phyloP scores from a whole-genome alignment of 495 filamentous ascomycete genomes.

The Tetracladium setigerum region DNA sequence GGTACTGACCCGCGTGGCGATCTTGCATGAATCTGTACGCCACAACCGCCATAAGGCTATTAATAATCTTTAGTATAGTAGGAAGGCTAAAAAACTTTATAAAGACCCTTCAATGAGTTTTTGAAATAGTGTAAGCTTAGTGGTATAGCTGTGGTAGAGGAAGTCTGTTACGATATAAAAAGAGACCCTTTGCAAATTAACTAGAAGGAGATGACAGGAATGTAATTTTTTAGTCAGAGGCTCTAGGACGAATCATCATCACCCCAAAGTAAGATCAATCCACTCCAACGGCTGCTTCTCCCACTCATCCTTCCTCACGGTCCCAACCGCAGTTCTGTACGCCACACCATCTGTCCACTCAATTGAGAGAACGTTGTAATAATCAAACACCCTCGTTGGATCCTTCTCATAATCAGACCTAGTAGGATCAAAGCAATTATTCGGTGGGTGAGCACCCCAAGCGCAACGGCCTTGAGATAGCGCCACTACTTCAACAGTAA shows the following conservation, averaged over 20 bases:
- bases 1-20: slow-evolving; percentile 13
- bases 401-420: no score
- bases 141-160: slow-evolving; percentile 1
- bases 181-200: slow-evolving; percentile 9
- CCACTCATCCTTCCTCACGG: slow-evolving; percentile 15
- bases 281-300: slow-evolving; percentile 3
- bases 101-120: no score
- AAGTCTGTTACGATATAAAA: slow-evolving; percentile 9
- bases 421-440: no score
- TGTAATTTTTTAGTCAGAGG: neutral
- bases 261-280: slow-evolving; percentile 9
- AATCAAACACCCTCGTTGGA: slow-evolving; percentile 2
- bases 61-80: slow-evolving; percentile 15
- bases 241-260: no score
- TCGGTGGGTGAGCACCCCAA: no score
- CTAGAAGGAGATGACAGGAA: neutral
- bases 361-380: slow-evolving; percentile 21
- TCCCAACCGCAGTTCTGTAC: slow-evolving; percentile 18
- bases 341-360: slow-evolving; percentile 15
- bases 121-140: slow-evolving; percentile 13
- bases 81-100: no score
- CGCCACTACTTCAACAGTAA: no score
- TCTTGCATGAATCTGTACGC: slow-evolving; percentile 14
- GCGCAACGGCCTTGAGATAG: no score
- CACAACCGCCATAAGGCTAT: slow-evolving; percentile 13